Base-by-base conservation (phyloP, 2,329 filamentous ascomycete genomes). In the Parafenestella ontariensis region DNA sequence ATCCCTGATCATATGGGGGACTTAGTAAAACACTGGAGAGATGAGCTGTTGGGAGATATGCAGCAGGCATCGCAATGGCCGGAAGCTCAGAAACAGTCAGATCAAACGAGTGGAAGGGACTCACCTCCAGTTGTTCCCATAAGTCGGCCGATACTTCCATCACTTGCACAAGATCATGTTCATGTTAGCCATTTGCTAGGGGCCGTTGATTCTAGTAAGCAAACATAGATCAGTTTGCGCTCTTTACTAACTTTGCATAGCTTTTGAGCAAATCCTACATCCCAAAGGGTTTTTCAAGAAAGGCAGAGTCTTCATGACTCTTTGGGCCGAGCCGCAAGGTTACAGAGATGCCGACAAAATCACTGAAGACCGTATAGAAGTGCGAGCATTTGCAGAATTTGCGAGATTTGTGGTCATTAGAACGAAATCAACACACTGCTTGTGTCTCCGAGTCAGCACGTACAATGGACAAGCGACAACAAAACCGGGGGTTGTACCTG, bases 1-100 rank as follows among this genome's bases (percentile, higher is more conserved):
- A 59, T 56, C 6, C 17, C 49, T 3, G 36, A 44, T 3, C 71
- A 70, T 3, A 58, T 76, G 52, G 24, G 23, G 1, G 52, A 31
- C 1, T 42, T 65, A 3, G 23, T 40, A 1, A 39, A 28, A 7
- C 58, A 65, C 34, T 66, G 56, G 55, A 48, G 46, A 11, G 42
- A 26, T 36, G 59, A 65, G 36, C 4, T 40, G 36, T 18, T 20
- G 10, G 7, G 10, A 13, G 36, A 11, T 40, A 11, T 40, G 9
- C 10, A 20, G 6, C 4, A 7, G 6, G 4, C 20, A 40, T 24
- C 18, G 39, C 20, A 23, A 24, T 4, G 4, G 17, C 36, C 36
- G 18, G 20, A 40, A 20, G 7, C 36, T n/a, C 33, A 8, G 13
- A 6, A 36, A 36, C 33, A 36, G 17, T 36, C 24, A 26, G 24